Evolutionary conservation across 1,284 basidiomycete species (phyloP), one percentile per base, ranked within the genome.

Genomic region (Nidula niveotomentosa): DNA sequence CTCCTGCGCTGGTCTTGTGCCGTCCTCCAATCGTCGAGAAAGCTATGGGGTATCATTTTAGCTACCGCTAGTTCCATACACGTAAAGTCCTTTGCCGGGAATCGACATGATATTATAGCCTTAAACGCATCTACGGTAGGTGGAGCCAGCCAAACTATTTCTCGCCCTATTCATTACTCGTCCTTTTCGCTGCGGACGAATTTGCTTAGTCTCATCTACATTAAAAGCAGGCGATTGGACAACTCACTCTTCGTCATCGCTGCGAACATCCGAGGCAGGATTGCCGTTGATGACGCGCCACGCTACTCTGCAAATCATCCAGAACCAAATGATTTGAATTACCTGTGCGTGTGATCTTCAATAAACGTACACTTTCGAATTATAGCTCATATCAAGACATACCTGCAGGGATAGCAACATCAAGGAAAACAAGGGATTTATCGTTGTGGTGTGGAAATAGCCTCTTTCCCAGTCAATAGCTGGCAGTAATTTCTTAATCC

Each of bases 311-410:
- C 86, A 83, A 57, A 96, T 94, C 85, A 91, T 88, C 62, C 78
- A 78, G 72, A 94, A 94, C 96, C 95, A 98, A 45, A 92, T 70
- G 13, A 86, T 74, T 67, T 95, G 88, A 36, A 98, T 69, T 35
- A 86, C 65, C 83, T 94, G 15, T 51, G 36, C 15, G 23, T 23
- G 3, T 23, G 23, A 3, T 23, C 23, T 23, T 23, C 23, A 23
- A 23, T 3, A 23, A 23, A 23, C 23, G 2, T 23, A 3, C 3
- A 23, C 23, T 23, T 23, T 3, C 23, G 3, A 23, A 23, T 2
- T 23, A 23, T 23, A 23, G 23, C 3, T 23, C 9, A 41, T n/a
- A 41, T 36, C 13, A 30, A 13, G n/a, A 61, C 60, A 50, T 54
- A 90, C 87, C 79, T 93, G 86, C 35, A 94, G 71, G 10, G 79